Base-by-base conservation (phyloP, 2,329 filamentous ascomycete genomes). In the Dactylonectria macrodidyma region DNA sequence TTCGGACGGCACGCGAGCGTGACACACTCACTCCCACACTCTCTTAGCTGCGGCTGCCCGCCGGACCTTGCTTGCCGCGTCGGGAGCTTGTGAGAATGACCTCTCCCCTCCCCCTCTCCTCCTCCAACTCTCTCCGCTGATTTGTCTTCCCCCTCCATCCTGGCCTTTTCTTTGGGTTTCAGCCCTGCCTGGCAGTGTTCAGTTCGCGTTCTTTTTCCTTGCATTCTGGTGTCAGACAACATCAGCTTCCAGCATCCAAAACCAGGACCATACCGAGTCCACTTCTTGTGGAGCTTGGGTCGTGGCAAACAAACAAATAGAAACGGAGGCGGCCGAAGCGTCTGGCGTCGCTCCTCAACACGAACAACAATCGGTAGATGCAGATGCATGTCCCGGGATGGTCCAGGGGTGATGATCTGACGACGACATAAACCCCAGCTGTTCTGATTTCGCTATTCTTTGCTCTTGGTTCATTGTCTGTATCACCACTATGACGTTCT, bases 321-420 rank as follows among this genome's bases (percentile, higher is more conserved):
- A 41, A 47, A 9, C 59, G 59, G 59, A 41, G 51, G 41, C 59
- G 59, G 59, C 59, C 59, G 59, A 56, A 36, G 44, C 38, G 50
- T 48, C 46, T 50, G 26, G 44, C 38, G 50, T 48, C 46, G 48
- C 38, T 62, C 47, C 47, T 47, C 50, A 62, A 48, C 36, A 54
- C 36, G 47, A 38, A 16, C 59, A 47, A 7, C 34, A 24, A 38
- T 41, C 34, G n/a, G 30, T 41, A 24, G 19, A 44, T n/a, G 41
- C 41, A 44, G 26, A 44, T 44, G 41, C 41, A 44, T 14, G 41
- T n/a, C n/a, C 41, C 16, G 41, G 41, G 41, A 44, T 44, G 41
- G 34, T 11, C 52, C 19, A 26, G 46, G 16, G 46, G 48, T 34
- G 57, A 51, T 59, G 57, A 59, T 50, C 41, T n/a, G 41, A 44